Evolutionary conservation across 2,329 filamentous ascomycete species (phyloP), one percentile per base, ranked within the genome.

Genomic region (Dothideomycetidae sp.): DNA sequence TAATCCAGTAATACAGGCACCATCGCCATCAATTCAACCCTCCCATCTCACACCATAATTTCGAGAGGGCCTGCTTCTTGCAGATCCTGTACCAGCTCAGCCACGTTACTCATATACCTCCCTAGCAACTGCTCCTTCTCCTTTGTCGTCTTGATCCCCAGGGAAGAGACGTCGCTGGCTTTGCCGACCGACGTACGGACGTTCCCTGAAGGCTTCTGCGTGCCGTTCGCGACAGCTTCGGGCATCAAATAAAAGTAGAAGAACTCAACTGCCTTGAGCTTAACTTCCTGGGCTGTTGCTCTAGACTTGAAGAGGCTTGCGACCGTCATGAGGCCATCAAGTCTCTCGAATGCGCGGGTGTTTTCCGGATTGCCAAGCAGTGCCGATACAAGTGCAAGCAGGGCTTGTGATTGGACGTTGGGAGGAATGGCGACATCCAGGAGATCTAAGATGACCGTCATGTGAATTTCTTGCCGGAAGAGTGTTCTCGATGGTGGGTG

Each of bases 221-320:
- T 51, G 63, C 31, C 70, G 23, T 42, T 48, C 17, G 54, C 54
- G 1, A 66, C 76, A 0, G 73, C 74, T 61, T 98, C 90, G 35
- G 88, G 86, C 79, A 96, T 93, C 49, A 98, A 77, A 59, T 96
- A 98, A 60, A 96, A 96, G 66, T 96, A 96, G 36, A 98, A 64
- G 55, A 96, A 96, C 59, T 96, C 90, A 48, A 94, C 78, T n/a
- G 93, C 74, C 58, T 93, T 90, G 53, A 93, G 73, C 64, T 93
- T 94, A 47, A 96, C 86, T 50, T 88, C 82, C 44, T 84, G 76
- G 15, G 76, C 76, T 3, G 88, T 94, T 46, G 77, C 75, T 43
- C 84, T 77, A 45, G 80, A 81, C 59, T 92, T 93, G 72, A 96
- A 94, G 34, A 96, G 71, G 7, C 81, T 88, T 2, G 88, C 93